Base-by-base conservation (phyloP, 768 basidiomycete genomes). In the Tylopilus plumbeoviolaceoides region DNA sequence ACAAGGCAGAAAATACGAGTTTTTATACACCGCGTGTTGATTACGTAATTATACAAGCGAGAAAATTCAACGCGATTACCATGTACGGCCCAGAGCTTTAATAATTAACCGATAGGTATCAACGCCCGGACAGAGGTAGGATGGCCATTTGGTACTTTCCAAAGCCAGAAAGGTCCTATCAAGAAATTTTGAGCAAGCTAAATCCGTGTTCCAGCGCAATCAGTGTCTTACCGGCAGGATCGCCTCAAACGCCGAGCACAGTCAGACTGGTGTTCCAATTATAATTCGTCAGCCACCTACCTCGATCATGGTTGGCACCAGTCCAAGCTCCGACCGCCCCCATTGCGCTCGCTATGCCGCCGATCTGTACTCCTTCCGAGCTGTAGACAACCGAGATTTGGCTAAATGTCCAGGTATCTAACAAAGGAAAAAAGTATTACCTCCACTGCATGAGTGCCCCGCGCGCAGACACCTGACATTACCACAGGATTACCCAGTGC, bases 241-340 rank as follows among this genome's bases (percentile, higher is more conserved):
- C 87, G 35, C 77, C 82, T 81, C 8, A n/a, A 36, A 40, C 10
- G 41, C 12, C n/a, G 33, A 39, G 11, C 14, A 18, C 4, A 23
- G 21, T 58, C 38, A 54, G 39, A 14, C 15, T 30, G 30, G 20
- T 3, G n/a, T 48, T 31, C 52, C 28, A 35, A 17, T 21, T 21
- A 21, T 42, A 40, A 42, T 14, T 21, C n/a, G 7, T 21, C n/a
- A 43, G 23, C 11, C 7, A 54, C 46, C 21, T 53, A 81, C 82
- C 79, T 53, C 73, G 74, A 48, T 80, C 80, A 55, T 87, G 87
- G 52, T 71, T 63, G 5, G 76, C 78, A 1, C 84, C 82, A 6
- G 81, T 81, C 87, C 87, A 91, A 8, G 78, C 73, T 5, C 89
- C 87, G 27, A 83, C 75, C 21, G 89, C 72, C 7, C 88, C 88